Conservation (phyloP, 345 rosid genomes). For the Jatropha curcas region DNA sequence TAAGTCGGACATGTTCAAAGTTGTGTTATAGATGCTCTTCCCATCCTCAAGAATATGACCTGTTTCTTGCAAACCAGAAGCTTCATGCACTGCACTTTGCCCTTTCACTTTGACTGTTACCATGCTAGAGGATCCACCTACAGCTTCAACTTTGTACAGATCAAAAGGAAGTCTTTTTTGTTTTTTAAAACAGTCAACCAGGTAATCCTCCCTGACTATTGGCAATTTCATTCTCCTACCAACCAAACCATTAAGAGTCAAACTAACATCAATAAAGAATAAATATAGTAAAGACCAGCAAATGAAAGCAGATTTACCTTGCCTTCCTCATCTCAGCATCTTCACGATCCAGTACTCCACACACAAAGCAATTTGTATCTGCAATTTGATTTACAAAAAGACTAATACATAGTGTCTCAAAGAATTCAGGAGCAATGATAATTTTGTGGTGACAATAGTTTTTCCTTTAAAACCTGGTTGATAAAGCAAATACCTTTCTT, state of each 20-base stretch:
- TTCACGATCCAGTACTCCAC: constrained; percentile 52
- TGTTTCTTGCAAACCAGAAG: constrained; percentile 85
- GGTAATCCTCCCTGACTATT: constrained; percentile 77
- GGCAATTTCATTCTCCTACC: constrained; percentile 90
- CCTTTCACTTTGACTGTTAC: constrained; percentile 97
- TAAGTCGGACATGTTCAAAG: constrained; percentile 90
- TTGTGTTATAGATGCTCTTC: constrained; percentile 83
- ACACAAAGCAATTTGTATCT: constrained; percentile 80
- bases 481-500: constrained; percentile 57
- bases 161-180: constrained; percentile 81
- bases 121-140: constrained; percentile 57
- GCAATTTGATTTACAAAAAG: constrained; percentile 35
- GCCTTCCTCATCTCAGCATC: constrained; percentile 75
- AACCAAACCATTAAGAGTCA: constrained; percentile 24
- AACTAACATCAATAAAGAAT: constrained; percentile 11
- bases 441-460: neutral
- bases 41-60: constrained; percentile 95
- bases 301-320: constrained; percentile 50
- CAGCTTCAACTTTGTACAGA: constrained; percentile 67
- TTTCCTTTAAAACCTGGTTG: constrained; percentile 14
- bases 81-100: constrained; percentile 89
- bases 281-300: constrained; percentile 19
- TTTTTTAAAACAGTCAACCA: constrained; percentile 72
- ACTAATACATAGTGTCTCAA: constrained; percentile 2
- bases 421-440: constrained; percentile 3